Percentiles rank a stretch among this genome's conserved stretches.
phyloP scores from a whole-genome alignment of 345 rosid genomes.

The Pistacia atlantica region DNA sequence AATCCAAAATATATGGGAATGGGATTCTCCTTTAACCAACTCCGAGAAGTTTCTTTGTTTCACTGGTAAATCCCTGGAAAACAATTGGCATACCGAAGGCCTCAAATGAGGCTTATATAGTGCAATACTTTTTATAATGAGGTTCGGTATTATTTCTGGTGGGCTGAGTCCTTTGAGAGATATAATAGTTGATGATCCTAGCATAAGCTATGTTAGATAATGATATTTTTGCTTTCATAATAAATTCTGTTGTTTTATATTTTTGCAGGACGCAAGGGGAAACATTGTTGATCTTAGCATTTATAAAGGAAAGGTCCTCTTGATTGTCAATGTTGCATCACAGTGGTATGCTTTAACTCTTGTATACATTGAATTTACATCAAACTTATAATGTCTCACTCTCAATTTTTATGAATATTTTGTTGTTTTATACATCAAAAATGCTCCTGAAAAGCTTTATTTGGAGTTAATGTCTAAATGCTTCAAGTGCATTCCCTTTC shows the following conservation, averaged over 20 bases:
- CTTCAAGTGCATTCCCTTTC: not conserved
- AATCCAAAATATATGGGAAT: not conserved
- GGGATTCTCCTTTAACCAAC: not conserved
- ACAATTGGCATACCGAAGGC: not conserved
- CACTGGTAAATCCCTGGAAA: not conserved
- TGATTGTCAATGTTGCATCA: conserved; percentile 96
- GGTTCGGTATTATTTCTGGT: no score
- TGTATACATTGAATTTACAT: not conserved
- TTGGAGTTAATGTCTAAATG: no score
- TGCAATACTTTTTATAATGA: not conserved
- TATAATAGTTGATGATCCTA: not conserved
- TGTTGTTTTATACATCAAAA: no score
- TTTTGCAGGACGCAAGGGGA: conserved; percentile 74
- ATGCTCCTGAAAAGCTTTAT: no score
- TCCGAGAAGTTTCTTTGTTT: not conserved
- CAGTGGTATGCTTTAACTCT: conserved; percentile 55
- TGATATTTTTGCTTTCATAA: not conserved
- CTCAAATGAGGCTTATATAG: not conserved
- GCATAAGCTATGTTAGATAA: not conserved
- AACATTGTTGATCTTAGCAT: conserved; percentile 68
- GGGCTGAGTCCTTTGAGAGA: no score
- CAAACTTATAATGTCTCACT: no score
- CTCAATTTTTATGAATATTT: no score
- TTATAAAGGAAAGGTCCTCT: conserved; percentile 88
- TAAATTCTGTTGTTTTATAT: not conserved